These are phyloP conservation scores for Linnemannia hyalina DNA, from an alignment of 192 early-diverging fungal genomes.

Conservation along the genomic window DNA sequence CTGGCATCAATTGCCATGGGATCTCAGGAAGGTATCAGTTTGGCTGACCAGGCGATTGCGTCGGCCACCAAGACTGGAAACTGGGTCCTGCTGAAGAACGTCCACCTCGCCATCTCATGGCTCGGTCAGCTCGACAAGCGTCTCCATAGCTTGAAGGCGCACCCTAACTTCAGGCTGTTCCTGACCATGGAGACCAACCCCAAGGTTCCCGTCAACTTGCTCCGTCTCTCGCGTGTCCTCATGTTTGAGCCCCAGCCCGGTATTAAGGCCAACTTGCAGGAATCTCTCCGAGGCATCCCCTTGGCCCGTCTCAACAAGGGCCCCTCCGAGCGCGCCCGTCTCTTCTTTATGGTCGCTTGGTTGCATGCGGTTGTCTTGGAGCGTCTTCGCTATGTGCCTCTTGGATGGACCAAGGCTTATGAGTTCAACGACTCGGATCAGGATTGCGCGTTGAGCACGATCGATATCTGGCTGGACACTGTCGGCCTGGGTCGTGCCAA, in stretches of 20 bases:
- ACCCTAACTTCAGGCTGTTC: slow-evolving; percentile 92
- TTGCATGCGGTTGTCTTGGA: slow-evolving; percentile 95
- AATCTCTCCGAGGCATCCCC: slow-evolving; percentile 81
- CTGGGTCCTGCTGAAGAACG: slow-evolving; percentile 99
- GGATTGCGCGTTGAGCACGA: slow-evolving; percentile 88
- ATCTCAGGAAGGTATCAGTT: slow-evolving; percentile 90
- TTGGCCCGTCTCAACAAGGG: slow-evolving; percentile 66
- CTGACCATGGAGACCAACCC: slow-evolving; percentile 98
- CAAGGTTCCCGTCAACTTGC: slow-evolving; percentile 92
- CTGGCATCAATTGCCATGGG: slow-evolving; percentile 97
- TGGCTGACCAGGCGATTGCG: slow-evolving; percentile 93
- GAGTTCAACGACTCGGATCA: slow-evolving; percentile 99
- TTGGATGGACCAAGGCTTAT: slow-evolving; percentile 98
- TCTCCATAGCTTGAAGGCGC: slow-evolving; percentile 86
- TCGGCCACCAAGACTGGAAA: slow-evolving; percentile 83
- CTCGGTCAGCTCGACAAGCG: slow-evolving; percentile 96
- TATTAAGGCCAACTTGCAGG: slow-evolving; percentile 91
- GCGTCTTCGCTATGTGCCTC: slow-evolving; percentile 95
- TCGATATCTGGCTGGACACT: slow-evolving; percentile 94
- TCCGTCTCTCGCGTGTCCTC: slow-evolving; percentile 90
- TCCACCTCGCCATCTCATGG: slow-evolving; percentile 96
- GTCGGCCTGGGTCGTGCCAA: slow-evolving; percentile 86
- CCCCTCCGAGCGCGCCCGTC: slow-evolving; percentile 88
- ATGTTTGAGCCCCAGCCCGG: slow-evolving; percentile 98
- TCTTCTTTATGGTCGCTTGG: slow-evolving; percentile 98